These are phyloP conservation scores for Alternaria brassicae DNA, from an alignment of 2,329 filamentous ascomycete species.

Conservation along the genomic window DNA sequence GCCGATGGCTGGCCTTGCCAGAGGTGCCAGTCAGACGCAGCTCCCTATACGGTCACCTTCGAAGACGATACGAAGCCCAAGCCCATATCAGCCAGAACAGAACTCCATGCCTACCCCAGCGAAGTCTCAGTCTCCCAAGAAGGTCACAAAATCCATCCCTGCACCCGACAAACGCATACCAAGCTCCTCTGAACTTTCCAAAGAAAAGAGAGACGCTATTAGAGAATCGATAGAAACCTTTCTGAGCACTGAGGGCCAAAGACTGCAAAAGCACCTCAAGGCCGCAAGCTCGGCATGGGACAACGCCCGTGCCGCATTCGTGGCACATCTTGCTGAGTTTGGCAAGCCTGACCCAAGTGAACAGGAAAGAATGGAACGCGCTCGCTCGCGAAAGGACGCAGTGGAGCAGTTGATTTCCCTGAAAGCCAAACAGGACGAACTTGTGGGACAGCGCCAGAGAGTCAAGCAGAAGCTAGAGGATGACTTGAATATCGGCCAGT, in stretches of 20 bases:
- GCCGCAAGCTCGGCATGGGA: slow-evolving; percentile 36
- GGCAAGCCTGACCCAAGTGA: slow-evolving; percentile 30
- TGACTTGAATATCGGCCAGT: slow-evolving; percentile 37
- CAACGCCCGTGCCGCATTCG: slow-evolving; percentile 33
- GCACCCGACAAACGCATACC: slow-evolving; percentile 10
- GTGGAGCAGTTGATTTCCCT: slow-evolving; percentile 36
- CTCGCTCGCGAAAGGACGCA: slow-evolving; percentile 41
- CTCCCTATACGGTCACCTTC: slow-evolving; percentile 37
- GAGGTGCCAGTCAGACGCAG: slow-evolving; percentile 19
- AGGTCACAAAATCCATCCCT: slow-evolving; percentile 12
- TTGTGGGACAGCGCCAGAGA: slow-evolving; percentile 26
- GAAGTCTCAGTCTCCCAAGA: slow-evolving; percentile 30
- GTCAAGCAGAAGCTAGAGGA: slow-evolving; percentile 41
- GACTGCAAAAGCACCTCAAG: slow-evolving; percentile 35
- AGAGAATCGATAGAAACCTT: slow-evolving; percentile 33
- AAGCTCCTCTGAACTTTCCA: slow-evolving; percentile 37
- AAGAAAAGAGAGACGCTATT: slow-evolving; percentile 32
- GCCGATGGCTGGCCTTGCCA: slow-evolving; percentile 17
- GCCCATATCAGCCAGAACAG: slow-evolving; percentile 21
- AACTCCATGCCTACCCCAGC: slow-evolving; percentile 29
- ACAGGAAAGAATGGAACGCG: slow-evolving; percentile 31
- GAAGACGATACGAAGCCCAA: slow-evolving; percentile 29
- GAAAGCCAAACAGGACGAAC: slow-evolving; percentile 27
- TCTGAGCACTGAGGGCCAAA: slow-evolving; percentile 31
- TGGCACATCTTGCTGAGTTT: slow-evolving; percentile 34